Percentiles rank a stretch among this genome's conserved stretches.
phyloP scores from a whole-genome alignment of 2,329 filamentous ascomycete genomes.

The Fusarium beomiforme region DNA sequence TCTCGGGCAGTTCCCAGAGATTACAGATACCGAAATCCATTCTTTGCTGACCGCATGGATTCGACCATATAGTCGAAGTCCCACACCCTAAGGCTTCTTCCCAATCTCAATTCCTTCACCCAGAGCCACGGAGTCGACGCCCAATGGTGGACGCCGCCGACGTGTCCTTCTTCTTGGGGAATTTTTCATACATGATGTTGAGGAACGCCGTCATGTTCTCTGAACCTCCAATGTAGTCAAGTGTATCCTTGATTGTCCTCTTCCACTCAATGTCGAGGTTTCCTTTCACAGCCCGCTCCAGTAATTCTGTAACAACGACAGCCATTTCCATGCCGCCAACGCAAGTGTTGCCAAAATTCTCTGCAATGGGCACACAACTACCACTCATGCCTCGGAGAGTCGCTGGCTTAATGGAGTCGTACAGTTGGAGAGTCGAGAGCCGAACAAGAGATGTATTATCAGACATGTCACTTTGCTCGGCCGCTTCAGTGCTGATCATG shows the following conservation, averaged over 20 bases:
- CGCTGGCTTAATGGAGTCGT: background rate
- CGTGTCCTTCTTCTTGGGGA: background rate
- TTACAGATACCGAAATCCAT: background rate
- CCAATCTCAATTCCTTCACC: background rate
- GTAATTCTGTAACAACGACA: slow-evolving; percentile 13
- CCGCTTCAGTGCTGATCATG: background rate
- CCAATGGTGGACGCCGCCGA: background rate
- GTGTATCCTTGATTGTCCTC: slow-evolving; percentile 8
- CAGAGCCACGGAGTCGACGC: slow-evolving; percentile 11
- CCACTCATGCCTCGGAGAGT: slow-evolving; percentile 17
- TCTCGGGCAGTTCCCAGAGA: background rate
- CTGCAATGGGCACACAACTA: background rate
- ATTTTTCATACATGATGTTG: slow-evolving; percentile 1
- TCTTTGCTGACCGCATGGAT: background rate
- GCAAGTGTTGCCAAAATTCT: slow-evolving; percentile 11
- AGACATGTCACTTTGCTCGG: background rate
- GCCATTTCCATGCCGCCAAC: slow-evolving; percentile 23
- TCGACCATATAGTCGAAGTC: background rate
- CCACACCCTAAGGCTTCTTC: background rate
- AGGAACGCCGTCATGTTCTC: slow-evolving; percentile 19
- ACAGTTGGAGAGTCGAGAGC: background rate
- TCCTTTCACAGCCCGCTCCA: background rate
- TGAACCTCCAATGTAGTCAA: slow-evolving; percentile 15
- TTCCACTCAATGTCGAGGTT: slow-evolving; percentile 3
- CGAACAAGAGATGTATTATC: background rate